Evolutionary conservation across 2,329 filamentous ascomycete genomes (phyloP), one percentile per base, ranked within the genome.

Genomic region (Fragosphaeria purpurea): DNA sequence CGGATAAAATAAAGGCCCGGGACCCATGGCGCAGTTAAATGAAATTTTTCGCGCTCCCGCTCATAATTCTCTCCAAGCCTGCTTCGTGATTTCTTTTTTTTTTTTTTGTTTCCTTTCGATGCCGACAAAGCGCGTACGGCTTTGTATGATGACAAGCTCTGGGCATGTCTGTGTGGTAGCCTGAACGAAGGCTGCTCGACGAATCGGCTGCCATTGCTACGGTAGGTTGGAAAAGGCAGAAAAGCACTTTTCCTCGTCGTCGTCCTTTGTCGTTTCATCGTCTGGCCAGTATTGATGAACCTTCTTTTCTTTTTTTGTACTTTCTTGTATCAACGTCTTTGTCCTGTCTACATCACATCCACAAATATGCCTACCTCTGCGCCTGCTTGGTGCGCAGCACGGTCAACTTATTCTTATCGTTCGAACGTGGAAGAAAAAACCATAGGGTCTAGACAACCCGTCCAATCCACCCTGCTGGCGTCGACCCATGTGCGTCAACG

Each of bases 391-490:
- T 80, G 73, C 75, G 72, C 74, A 70, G 66, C 71, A 67, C 70
- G 75, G 77, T 79, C 70, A 79, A 77, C 72, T 77, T 76, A 62
- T 64, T 66, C 65, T 70, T 72, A 70, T 80, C 76, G 75, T 74
- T 76, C 47, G 67, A 61, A 44, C 46, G 76, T 80, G 78, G 77
- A 74, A 81, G 75, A 80, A 72, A 60, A 74, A 80, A 62, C 7
- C 68, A 67, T 65, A 73, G 65, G 77, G 78, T 76, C 77, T 80
- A 80, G 78, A 82, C 78, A 81, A 76, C 78, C 78, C 63, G 76
- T 79, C 77, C 74, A 69, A 73, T 82, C 78, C 78, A 81, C 78
- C 78, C 78, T 78, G 77, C 68, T 74, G 70, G 68, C 71, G 76
- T 74, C 69, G 72, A 75, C 53, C 57, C 52, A 58, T 66, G 71